Evolutionary conservation across 2,329 filamentous ascomycete genomes (phyloP), one percentile per base, ranked within the genome.

Genomic region (Orbilia oligospora): DNA sequence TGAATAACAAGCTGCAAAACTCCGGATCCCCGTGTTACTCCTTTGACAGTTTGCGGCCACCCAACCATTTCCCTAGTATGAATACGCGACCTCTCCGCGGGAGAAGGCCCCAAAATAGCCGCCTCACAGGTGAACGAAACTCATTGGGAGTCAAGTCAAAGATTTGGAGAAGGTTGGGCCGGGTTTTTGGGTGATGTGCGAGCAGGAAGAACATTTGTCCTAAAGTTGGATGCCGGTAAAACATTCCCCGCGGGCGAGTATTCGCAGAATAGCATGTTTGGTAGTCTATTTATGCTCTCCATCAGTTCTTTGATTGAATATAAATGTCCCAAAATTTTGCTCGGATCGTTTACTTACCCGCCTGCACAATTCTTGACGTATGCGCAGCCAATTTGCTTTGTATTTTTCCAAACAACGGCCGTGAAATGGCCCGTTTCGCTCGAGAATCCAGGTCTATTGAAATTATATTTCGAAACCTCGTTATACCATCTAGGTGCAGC

Each of bases 361-460:
- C 75, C 65, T 33, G 48, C n/a, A 36, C 79, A 80, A 3, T 46
- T 38, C 8, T 27, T 82, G 48, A 84, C 83, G n/a, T 30, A 78
- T 27, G 83, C 88, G 80, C 88, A 93, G 0, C 90, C 90, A 0
- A 91, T 87, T 38, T 86, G 85, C 5, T 85, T 89, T 0, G 90
- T 92, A 24, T 85, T 83, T 83, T 88, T 89, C 91, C 91, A 93
- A 5, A 93, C 91, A 5, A 93, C 83, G 85, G 93, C 91, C 0
- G 91, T 91, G 81, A 93, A 93, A 83, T 93, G 91, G 0, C 91
- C 91, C 18, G 91, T 92, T 38, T 84, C 83, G 80, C 90, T 85
- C 8, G 82, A 85, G 81, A 91, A 93, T 0, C 87, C 87, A 0
- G 87, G 87, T 0, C 87, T 82, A 1, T 82, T 80, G 83, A 88